Base-by-base conservation (phyloP, 345 rosid genomes). In the Camelina sativa region DNA sequence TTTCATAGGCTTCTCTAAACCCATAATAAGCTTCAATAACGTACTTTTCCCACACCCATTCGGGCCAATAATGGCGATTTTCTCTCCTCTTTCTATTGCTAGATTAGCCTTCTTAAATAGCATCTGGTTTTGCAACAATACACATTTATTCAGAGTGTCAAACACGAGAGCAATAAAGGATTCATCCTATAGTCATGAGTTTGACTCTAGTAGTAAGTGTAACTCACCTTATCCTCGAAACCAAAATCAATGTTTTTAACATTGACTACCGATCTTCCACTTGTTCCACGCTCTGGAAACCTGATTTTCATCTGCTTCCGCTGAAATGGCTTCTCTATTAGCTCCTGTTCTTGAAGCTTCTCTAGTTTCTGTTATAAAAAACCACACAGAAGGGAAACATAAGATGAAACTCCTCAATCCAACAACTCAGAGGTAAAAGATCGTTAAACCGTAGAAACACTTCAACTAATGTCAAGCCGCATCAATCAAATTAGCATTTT, bases 11-110 rank as follows among this genome's bases (percentile, higher is more conserved):
- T 91, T 90, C 85, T 83, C 90, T 73, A 90, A 67, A 46, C 86
- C 97, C 95, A 90, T 88, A 22, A 94, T 90, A 61, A 94, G 74
- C 77, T 90, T 94, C 82, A 91, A 81, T 68, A 94, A 85, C 4
- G 97, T 91, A 60, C 98, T 94, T 65, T 94, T 91, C 22, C 98
- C 98, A 35, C 98, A 94, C 7, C 97, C 98, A 72, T 94, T 94
- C 6, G 98, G 98, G 22, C 98, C 98, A 67, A 94, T 83, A 13
- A 94, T 83, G 11, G 98, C 98, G 51, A 90, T 76, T 72, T 94
- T 94, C 78, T 94, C 96, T 48, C 98, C 97, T 72, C 86, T 85
- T 80, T 91, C 87, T 68, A 91, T 85, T 12, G 86, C 13, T 63
- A 94, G 91, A 84, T 86, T 86, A 19, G 96, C 87, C 80, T 73